Percentiles rank a stretch among this genome's conserved stretches.
Evolutionary conservation across 2,329 filamentous ascomycete genomes (phyloP).

Genomic region (Botryotinia narcissicola): DNA sequence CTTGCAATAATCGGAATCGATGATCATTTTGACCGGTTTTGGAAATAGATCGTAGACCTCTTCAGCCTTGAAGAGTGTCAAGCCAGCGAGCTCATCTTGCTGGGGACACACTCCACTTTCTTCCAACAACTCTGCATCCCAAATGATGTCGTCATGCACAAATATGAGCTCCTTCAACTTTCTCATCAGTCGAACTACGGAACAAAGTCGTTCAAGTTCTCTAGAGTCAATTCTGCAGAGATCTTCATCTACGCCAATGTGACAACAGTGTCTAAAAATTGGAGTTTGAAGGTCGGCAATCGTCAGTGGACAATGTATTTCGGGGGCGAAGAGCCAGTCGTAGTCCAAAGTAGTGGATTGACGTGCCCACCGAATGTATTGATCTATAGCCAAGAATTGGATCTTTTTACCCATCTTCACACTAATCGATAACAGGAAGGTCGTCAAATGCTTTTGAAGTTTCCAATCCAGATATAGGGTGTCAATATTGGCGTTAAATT

Average conservation of each 20-base stretch:
- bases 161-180: not conserved
- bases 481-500: not conserved
- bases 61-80: not conserved
- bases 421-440: not conserved
- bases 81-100: not conserved
- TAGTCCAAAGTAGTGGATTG: too few relatives aligned
- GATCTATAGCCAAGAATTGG: not conserved
- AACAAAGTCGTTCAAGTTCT: not conserved
- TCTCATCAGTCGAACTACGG: not conserved
- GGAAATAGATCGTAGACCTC: not conserved
- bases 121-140: not conserved
- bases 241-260: accelerated
- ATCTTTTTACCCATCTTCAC: not conserved
- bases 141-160: not conserved
- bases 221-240: accelerated
- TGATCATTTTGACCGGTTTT: accelerated
- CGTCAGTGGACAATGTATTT: too few relatives aligned
- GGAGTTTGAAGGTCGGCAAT: not conserved
- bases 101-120: accelerated
- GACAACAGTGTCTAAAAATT: not conserved
- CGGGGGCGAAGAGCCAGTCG: too few relatives aligned
- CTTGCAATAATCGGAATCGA: accelerated
- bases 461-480: not conserved
- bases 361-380: not conserved
- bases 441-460: not conserved